Evolutionary conservation across 1,139 yeast species (phyloP), one percentile per base, ranked within the genome.

Genomic region (Geotrichum fermentans): DNA sequence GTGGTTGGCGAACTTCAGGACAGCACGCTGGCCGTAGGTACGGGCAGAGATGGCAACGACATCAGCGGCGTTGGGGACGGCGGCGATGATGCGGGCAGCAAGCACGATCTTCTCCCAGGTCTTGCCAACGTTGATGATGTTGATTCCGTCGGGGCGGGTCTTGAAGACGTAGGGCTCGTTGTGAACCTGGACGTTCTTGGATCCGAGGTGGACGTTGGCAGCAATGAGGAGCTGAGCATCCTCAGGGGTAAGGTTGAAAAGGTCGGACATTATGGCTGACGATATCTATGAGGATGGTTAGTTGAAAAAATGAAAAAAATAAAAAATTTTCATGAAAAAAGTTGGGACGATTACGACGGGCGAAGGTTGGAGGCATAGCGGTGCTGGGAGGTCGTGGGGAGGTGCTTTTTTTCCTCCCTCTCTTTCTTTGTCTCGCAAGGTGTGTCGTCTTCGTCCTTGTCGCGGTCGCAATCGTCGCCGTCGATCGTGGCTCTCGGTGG

Each of bases 1-100:
- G 92, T 94, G 98, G 69, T 96, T 88, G 73, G 98, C 97, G 72
- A 85, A 94, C 82, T 94, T 94, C 75, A 94, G 84, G 65, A 90
- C 98, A 72, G 98, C 99, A 83, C 99, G 92, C 82, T 94, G 99
- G 72, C 98, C 99, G 79, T 87, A 92, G 68, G 97, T 90, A 83
- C 98, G 92, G 70, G 98, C 88, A 62, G 97, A 90, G 73, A 95
- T 87, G 69, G 96, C 97, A 73, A 92, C 97, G 70, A 94, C 96
- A 73, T 94, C 99, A 65, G 94, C 80, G 63, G 97, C 81, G 83
- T 88, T 89, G 79, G 98, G 98, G 67, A 94, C 84, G 69, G 98
- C 96, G 73, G 97, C 98, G 72, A 94, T 90, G 78, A 90, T 87
- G 81, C 97, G 92, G 68, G 99, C 98, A 71, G 99, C 99, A 73